A percentile compares a stretch with the other conserved stretches of the same genome.
Evolutionary conservation across 192 early-diverging fungal species (phyloP).

Genomic region (Podila epicladia): DNA sequence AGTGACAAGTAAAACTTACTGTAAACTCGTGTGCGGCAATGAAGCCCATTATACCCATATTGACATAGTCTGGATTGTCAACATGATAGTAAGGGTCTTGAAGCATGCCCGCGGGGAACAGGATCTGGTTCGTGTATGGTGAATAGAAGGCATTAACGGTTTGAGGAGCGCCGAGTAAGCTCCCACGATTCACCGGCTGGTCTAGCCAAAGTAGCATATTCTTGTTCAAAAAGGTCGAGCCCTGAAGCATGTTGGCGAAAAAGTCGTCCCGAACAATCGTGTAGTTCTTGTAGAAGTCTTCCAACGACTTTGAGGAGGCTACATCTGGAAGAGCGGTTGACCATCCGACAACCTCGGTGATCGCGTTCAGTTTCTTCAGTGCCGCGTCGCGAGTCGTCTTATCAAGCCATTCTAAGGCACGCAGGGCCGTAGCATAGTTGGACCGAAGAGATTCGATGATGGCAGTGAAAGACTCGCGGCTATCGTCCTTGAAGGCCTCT

Average conservation of each 20-base stretch:
- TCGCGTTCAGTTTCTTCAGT: constrained; percentile 65
- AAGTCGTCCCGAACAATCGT: constrained; percentile 51
- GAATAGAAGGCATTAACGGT: constrained; percentile 67
- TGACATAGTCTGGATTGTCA: constrained; percentile 62
- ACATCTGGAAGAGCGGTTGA: constrained; percentile 65
- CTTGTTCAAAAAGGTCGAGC: neutral
- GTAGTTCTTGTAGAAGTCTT: constrained; percentile 58
- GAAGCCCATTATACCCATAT: constrained; percentile 71
- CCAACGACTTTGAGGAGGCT: constrained; percentile 49
- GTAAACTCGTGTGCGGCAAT: constrained; percentile 80
- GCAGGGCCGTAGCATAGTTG: constrained; percentile 50
- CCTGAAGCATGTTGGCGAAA: constrained; percentile 64
- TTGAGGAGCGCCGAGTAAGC: constrained; percentile 58
- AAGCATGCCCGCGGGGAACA: constrained; percentile 65
- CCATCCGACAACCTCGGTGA: constrained; percentile 67
- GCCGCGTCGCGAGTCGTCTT: constrained; percentile 56
- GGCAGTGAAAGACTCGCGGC: constrained; percentile 48
- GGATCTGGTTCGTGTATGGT: constrained; percentile 55
- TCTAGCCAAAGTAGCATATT: neutral
- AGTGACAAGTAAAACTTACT: constrained; percentile 13
- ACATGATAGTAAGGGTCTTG: constrained; percentile 68
- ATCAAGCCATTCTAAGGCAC: constrained; percentile 67
- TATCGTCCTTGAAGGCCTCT: constrained; percentile 42
- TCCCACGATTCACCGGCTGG: constrained; percentile 50
- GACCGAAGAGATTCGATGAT: constrained; percentile 56